Conservation (phyloP, 169 alveolate species). For the Plasmodium cynomolgi region DNA sequence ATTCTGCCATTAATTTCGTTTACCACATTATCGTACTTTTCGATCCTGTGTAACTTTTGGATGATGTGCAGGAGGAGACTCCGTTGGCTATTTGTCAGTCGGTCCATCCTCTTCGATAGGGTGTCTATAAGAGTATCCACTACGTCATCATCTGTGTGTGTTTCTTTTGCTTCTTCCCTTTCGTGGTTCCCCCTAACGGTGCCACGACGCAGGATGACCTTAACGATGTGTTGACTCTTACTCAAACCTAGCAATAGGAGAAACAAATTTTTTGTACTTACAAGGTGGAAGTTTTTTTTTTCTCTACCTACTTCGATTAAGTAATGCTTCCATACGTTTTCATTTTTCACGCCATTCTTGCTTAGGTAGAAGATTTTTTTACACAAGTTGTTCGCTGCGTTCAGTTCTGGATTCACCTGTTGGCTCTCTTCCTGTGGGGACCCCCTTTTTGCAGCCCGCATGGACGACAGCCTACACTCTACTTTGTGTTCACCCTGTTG, state of each 20-base stretch:
- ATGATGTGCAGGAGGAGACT: conserved; percentile 46
- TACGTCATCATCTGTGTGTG: not conserved
- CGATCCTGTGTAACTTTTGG: conserved; percentile 18
- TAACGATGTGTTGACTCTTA: conserved; percentile 11
- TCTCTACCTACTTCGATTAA: conserved; percentile 27
- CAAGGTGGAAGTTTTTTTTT: not conserved
- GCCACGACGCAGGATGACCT: not conserved
- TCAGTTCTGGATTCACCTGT: not conserved
- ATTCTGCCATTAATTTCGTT: conserved; percentile 20
- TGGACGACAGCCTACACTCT: not conserved
- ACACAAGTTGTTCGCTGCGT: conserved; percentile 12
- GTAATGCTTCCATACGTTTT: conserved; percentile 31
- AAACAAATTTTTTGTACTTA: conserved; percentile 19
- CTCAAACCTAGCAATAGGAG: conserved; percentile 44
- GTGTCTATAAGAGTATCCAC: conserved; percentile 15
- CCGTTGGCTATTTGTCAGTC: conserved; percentile 31
- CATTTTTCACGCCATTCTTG: conserved; percentile 36
- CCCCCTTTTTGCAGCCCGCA: not conserved
- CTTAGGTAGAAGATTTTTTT: conserved; percentile 41
- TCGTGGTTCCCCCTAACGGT: not conserved
- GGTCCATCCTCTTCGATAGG: conserved; percentile 22
- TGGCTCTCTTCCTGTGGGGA: not conserved
- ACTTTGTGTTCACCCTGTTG: not conserved
- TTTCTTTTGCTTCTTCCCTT: not conserved
- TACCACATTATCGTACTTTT: conserved; percentile 13